A percentile compares a stretch with the other conserved stretches of the same genome.
Conservation (phyloP, 495 filamentous ascomycete species). For the Hypoxylon trugodes region DNA sequence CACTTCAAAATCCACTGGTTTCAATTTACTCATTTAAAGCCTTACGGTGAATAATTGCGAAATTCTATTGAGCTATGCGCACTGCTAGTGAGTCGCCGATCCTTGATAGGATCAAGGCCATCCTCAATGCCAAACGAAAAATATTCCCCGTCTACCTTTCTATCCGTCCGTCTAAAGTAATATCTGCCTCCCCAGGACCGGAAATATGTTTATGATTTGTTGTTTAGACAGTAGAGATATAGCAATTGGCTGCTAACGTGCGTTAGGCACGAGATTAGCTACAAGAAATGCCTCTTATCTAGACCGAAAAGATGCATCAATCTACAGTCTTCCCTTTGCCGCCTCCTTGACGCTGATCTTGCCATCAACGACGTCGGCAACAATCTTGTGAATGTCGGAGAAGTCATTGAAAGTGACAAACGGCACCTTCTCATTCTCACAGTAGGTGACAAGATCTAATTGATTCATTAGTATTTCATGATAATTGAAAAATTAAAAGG, state of each 20-base stretch:
- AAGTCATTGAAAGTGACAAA: slow-evolving; percentile 86
- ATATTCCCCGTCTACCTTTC: slow-evolving; percentile 14
- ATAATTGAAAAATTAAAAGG: neutral
- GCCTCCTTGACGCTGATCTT: slow-evolving; percentile 58
- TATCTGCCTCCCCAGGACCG: slow-evolving; percentile 18
- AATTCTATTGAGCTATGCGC: neutral
- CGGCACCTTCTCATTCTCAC: slow-evolving; percentile 76
- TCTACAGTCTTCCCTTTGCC: slow-evolving; percentile 45
- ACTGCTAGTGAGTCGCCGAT: neutral
- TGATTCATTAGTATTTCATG: neutral
- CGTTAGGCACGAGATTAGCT: neutral
- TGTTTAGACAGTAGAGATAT: neutral
- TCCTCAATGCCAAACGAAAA: neutral
- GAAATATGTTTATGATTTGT: neutral
- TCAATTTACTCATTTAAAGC: neutral
- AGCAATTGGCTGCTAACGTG: neutral
- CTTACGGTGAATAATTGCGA: neutral
- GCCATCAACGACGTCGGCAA: slow-evolving; percentile 75
- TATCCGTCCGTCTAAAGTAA: slow-evolving; percentile 31
- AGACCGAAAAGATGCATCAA: neutral
- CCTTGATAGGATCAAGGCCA: neutral
- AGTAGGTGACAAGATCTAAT: slow-evolving; percentile 82
- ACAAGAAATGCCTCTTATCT: neutral
- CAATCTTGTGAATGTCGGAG: slow-evolving; percentile 73
- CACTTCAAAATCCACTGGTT: too few relatives aligned